phyloP scores from a whole-genome alignment of 169 alveolate species.

The Babesia sp. region DNA sequence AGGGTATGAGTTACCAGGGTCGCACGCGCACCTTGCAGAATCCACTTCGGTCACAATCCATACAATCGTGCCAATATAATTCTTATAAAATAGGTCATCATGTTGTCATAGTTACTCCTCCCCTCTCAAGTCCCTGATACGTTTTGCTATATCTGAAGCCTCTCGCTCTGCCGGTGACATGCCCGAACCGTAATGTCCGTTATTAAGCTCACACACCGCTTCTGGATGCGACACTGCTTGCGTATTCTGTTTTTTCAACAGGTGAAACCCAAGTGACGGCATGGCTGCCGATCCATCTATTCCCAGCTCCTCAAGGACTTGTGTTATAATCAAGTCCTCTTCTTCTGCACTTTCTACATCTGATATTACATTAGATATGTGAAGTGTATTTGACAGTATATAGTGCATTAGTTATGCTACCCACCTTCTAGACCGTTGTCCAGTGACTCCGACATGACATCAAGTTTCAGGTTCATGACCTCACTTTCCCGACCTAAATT shows the following conservation, averaged over 20 bases:
- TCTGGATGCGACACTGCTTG: not conserved
- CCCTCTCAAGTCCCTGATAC: slow-evolving; percentile 28
- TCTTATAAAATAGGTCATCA: not conserved
- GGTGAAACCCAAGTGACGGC: not conserved
- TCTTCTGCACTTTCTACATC: slow-evolving; percentile 48
- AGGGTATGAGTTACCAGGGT: too few species aligned
- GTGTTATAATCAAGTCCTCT: slow-evolving; percentile 51
- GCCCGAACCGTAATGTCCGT: not conserved
- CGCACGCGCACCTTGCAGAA: too few species aligned
- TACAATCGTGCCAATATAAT: too few species aligned
- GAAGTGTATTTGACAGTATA: not conserved
- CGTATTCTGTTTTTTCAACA: not conserved
- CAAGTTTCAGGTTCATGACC: slow-evolving; percentile 44
- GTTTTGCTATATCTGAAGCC: slow-evolving; percentile 1
- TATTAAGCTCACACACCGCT: not conserved
- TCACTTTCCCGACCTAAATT: slow-evolving; percentile 34
- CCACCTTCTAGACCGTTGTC: slow-evolving; percentile 33
- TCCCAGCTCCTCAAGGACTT: slow-evolving; percentile 61
- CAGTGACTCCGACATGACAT: slow-evolving; percentile 56
- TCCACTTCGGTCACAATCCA: too few species aligned
- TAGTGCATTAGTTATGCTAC: not conserved
- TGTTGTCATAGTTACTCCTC: not conserved
- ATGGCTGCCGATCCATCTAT: slow-evolving; percentile 36
- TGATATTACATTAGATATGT: not conserved
- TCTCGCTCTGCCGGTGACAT: not conserved